Evolutionary conservation across 768 basidiomycete species (phyloP), one percentile per base, ranked within the genome.

Genomic region (Tulasnella calospora): DNA sequence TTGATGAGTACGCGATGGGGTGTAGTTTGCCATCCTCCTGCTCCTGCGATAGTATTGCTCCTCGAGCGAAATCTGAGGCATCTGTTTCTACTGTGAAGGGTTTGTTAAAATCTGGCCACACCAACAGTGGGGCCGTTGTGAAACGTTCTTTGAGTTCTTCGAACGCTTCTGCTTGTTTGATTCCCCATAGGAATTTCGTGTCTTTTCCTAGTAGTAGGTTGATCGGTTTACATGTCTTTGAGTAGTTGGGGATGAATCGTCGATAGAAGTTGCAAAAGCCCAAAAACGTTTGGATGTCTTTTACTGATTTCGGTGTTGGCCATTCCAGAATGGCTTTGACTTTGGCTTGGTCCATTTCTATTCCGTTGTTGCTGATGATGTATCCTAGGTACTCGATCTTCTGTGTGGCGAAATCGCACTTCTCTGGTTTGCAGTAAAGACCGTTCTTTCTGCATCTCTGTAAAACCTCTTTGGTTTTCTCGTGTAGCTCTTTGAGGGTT

Each of bases 261-360:
- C 81, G 78, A 72, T 84, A 84, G 79, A 82, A 83, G 82, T 83
- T 83, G 17, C 81, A 80, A 76, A 84, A 82, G 15, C 83, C 83
- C 0, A 84, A 44, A 78, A 84, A 83, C 13, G 74, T 40, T 67
- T 81, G 82, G 0, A 83, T 40, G 23, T 82, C 80, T 47, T 75
- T 79, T n/a, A 83, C 74, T 15, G 33, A 80, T 13, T 47, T 74
- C 0, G 83, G 83, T 6, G 9, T 51, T 7, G 82, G 82, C 83
- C 83, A 84, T 21, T 76, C 61, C 35, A 51, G 17, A 35, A 84
- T 73, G 4, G 83, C 78, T 0, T 79, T 67, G 33, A 83, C 70
- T 73, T 84, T 84, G 7, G 1, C 35, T 3, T 71, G 40, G 44
- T 82, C 81, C 83, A 84, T 83, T 6, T 0, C 0, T 47, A 82